A percentile compares a stretch with the other conserved stretches of the same genome.
Conservation (phyloP, 345 rosid species). For the Litchi chinensis region DNA sequence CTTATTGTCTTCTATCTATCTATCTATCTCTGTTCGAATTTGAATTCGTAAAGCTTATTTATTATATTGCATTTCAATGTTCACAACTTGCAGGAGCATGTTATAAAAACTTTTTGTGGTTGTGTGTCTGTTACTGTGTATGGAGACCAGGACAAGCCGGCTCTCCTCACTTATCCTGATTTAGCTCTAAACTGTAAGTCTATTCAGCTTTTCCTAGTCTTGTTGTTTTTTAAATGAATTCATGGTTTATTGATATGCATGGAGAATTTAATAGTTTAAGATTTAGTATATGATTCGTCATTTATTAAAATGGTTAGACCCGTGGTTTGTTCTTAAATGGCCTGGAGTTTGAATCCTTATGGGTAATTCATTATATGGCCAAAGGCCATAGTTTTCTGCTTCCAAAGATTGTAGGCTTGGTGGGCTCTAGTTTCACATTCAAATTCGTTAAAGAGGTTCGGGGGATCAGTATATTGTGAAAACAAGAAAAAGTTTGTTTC, state of each 20-base stretch:
- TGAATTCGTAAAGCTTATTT: constrained; percentile 16
- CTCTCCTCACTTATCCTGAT: constrained; percentile 93
- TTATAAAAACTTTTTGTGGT: constrained; percentile 67
- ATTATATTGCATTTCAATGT: constrained; percentile 25
- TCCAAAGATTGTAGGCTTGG: no score
- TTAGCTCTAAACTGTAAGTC: constrained; percentile 79
- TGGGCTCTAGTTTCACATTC: no score
- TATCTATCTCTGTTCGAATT: constrained; percentile 18
- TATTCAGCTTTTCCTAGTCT: neutral
- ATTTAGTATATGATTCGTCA: no score
- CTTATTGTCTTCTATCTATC: neutral
- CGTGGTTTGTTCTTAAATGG: no score
- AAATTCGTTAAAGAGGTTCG: no score
- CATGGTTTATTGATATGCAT: neutral
- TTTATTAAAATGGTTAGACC: no score
- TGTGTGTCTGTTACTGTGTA: constrained; percentile 73
- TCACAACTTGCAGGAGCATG: constrained; percentile 59
- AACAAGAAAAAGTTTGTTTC: neutral
- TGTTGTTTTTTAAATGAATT: neutral
- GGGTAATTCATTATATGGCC: no score
- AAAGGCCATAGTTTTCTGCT: no score
- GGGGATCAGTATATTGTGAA: no score
- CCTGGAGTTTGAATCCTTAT: no score
- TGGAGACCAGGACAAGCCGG: constrained; percentile 97
- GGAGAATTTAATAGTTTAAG: no score